Percentiles rank a stretch among this genome's conserved stretches.
phyloP scores from a whole-genome alignment of 768 basidiomycete genomes.

The Cystofilobasidium capitatum region DNA sequence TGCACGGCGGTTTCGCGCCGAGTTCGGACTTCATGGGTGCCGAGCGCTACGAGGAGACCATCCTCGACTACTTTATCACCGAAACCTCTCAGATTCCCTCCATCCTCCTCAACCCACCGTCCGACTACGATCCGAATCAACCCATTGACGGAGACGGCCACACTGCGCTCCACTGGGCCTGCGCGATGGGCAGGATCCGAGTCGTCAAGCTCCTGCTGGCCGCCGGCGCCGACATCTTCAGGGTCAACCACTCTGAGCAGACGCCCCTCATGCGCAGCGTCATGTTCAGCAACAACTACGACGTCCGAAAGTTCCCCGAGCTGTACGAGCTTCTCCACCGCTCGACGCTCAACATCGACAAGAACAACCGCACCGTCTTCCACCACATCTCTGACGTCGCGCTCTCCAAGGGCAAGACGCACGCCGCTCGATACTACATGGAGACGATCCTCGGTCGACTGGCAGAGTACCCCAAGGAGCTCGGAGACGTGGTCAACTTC shows the following conservation, averaged over 20 bases:
- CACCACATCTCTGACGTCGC: constrained; percentile 97
- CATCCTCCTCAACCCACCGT: constrained; percentile 73
- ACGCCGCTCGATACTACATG: constrained; percentile 97
- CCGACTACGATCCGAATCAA: constrained; percentile 89
- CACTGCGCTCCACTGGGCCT: constrained; percentile 95
- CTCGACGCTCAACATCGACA: constrained; percentile 98
- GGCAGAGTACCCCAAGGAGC: constrained; percentile 84
- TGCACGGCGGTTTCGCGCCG: not conserved
- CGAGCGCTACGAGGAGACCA: constrained; percentile 72
- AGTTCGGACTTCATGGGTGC: constrained; percentile 33
- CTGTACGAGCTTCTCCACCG: constrained; percentile 91
- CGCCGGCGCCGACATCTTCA: constrained; percentile 92
- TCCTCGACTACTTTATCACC: constrained; percentile 96
- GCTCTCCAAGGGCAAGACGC: constrained; percentile 93
- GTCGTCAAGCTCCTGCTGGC: constrained; percentile 89
- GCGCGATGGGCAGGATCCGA: constrained; percentile 94
- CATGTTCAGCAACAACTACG: constrained; percentile 99
- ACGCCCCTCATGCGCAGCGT: constrained; percentile 97
- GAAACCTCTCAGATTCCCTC: constrained; percentile 85
- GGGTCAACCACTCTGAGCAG: constrained; percentile 91
- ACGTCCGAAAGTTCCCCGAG: constrained; percentile 96
- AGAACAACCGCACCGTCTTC: constrained; percentile 92
- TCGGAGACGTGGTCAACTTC: constrained; percentile 97
- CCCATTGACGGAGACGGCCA: constrained; percentile 97
- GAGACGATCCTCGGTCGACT: constrained; percentile 82